A percentile compares a stretch with the other conserved stretches of the same genome.
Evolutionary conservation across 2,329 filamentous ascomycete species (phyloP).

Genomic region (Diaporthe amygdali): DNA sequence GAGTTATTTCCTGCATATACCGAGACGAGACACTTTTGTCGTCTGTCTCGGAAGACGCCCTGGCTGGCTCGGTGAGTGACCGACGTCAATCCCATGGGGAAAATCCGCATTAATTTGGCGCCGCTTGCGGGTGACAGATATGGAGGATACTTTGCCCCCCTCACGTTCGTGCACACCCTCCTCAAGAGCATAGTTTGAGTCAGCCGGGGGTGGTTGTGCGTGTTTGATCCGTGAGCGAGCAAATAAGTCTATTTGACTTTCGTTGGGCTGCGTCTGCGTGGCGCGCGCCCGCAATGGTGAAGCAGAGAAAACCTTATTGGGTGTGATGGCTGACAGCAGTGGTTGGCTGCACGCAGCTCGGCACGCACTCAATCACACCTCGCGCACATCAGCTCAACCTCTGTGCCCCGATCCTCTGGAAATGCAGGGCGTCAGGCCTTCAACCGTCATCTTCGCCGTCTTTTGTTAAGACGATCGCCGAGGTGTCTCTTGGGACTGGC

Average conservation of each 20-base stretch:
- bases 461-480: constrained; percentile 1
- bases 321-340: not conserved
- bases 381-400: not conserved
- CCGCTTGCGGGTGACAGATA: not conserved
- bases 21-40: not conserved
- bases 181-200: not conserved
- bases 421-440: not conserved
- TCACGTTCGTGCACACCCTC: not conserved
- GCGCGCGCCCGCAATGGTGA: constrained; percentile 5
- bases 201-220: not conserved
- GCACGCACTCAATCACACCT: constrained; percentile 1
- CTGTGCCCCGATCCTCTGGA: not conserved
- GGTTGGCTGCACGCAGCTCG: not conserved
- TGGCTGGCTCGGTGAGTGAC: not conserved
- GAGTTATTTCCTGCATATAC: not conserved
- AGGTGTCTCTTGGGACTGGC: not conserved
- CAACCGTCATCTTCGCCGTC: not conserved
- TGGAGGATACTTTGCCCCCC: not conserved
- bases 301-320: not conserved
- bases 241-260: constrained; percentile 7
- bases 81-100: not conserved
- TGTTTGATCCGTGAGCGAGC: not conserved
- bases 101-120: not conserved
- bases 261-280: not conserved
- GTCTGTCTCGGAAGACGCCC: not conserved